These are phyloP conservation scores for Leonotis leonurus DNA, from an alignment of 257 asterid species.

Conservation along the genomic window DNA sequence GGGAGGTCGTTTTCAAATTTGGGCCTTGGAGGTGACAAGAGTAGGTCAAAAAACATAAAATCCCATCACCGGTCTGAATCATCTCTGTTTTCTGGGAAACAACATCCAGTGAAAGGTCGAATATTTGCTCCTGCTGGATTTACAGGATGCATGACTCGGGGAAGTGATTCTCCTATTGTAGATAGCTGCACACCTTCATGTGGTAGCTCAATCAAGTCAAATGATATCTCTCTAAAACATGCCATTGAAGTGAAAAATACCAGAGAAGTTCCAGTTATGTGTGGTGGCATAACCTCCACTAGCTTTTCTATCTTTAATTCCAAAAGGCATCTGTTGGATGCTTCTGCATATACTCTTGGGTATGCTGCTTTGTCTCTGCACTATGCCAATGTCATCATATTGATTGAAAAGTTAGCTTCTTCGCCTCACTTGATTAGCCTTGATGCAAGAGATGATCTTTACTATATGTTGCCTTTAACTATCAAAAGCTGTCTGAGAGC, in stretches of 20 bases:
- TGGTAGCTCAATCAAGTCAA: slow-evolving; percentile 29
- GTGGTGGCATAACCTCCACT: slow-evolving; percentile 14
- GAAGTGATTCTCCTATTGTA: slow-evolving; percentile 52
- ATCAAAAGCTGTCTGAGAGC: slow-evolving; percentile 56
- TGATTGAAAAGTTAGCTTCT: slow-evolving; percentile 68
- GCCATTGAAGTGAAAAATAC: slow-evolving; percentile 8
- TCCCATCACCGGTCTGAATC: slow-evolving; percentile 35
- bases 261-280: slow-evolving; percentile 4
- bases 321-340: slow-evolving; percentile 28
- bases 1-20: slow-evolving; percentile 74
- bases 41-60: slow-evolving; percentile 34
- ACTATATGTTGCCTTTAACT: slow-evolving; percentile 61
- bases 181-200: slow-evolving; percentile 42
- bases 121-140: slow-evolving; percentile 48
- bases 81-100: slow-evolving; percentile 32
- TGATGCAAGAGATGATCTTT: slow-evolving; percentile 78
- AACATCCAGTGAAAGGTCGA: slow-evolving; percentile 27
- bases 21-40: slow-evolving; percentile 42
- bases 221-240: slow-evolving; percentile 19
- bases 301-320: slow-evolving; percentile 29
- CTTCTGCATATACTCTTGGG: slow-evolving; percentile 64
- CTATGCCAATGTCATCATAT: slow-evolving; percentile 64
- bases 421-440: slow-evolving; percentile 60
- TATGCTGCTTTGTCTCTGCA: slow-evolving; percentile 68
- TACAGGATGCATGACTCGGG: slow-evolving; percentile 66